Base-by-base conservation (phyloP, 2,329 filamentous ascomycete species). In the Sclerotinia nivalis region DNA sequence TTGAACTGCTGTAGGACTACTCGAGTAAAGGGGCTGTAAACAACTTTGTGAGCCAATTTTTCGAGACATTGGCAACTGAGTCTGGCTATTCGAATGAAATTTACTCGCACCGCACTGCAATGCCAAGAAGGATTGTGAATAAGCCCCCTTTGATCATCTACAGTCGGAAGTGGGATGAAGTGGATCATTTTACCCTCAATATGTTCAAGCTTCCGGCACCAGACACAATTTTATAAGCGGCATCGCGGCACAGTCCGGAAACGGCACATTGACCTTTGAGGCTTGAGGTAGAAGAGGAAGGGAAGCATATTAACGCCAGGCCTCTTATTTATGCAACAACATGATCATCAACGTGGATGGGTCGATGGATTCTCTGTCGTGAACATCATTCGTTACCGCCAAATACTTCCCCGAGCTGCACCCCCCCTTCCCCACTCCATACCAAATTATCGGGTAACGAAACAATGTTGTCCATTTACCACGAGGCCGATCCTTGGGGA, bases 121-220 rank as follows among this genome's bases (percentile, higher is more conserved):
- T 58, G 31, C 55, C 31, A 58, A 58, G 55, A 34, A n/a, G n/a
- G n/a, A 20, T 43, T 28, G 37, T 9, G 12, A 45, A 40, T 6
- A 50, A 40, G 25, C 34, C 50, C 59, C 49, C 49, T 47, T 43
- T 66, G 37, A 58, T n/a, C 34, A 40, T 58, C 55, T 37, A 15
- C 22, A 37, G 8, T 52, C 18, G 12, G 50, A 65, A 65, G n/a
- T 66, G 50, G 64, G 50, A 47, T 59, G 2, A 25, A 47, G 22
- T 50, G 60, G 60, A 1, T 25, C 31, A 18, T 4, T 37, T 52
- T 59, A 67, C 37, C 7, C 52, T 20, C 52, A 20, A 67, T 45
- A 20, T 45, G 52, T 25, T 56, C 54, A 66, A 45, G 52, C 40
- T 56, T 18, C 25, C 58, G 64, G 64, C 64, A 58, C 37, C 50